Conservation (phyloP, 768 basidiomycete genomes). For the Hydnomerulius pinastri region DNA sequence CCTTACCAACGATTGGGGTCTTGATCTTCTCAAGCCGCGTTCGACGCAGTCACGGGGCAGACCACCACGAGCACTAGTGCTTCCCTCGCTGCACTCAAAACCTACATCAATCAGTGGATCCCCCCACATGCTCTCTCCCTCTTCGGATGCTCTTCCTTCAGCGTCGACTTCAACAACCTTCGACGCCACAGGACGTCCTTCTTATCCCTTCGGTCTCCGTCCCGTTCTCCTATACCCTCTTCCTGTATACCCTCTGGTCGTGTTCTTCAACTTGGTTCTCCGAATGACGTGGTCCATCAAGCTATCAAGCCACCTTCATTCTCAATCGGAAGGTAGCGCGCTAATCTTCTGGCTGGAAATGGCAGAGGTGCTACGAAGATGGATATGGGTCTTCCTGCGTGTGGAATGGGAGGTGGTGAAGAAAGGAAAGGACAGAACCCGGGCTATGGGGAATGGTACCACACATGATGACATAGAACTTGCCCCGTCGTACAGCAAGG, state of each 20-base stretch:
- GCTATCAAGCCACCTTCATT: constrained; percentile 83
- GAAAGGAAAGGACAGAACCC: constrained; percentile 33
- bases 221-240: constrained; percentile 76
- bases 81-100: constrained; percentile 48
- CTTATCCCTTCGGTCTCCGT: constrained; percentile 74
- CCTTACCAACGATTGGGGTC: constrained; percentile 96
- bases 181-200: constrained; percentile 16
- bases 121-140: constrained; percentile 6
- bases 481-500: constrained; percentile 12
- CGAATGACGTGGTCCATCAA: constrained; percentile 95
- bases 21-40: constrained; percentile 62
- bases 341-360: constrained; percentile 90
- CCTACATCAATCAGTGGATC: constrained; percentile 20
- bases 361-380: constrained; percentile 85
- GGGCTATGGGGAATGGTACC: constrained; percentile 3
- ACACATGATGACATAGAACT: constrained; percentile 16
- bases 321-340: constrained; percentile 72
- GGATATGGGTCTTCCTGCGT: constrained; percentile 98
- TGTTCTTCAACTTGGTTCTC: constrained; percentile 82
- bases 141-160: constrained; percentile 11
- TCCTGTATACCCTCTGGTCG: constrained; percentile 78
- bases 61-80: constrained; percentile 46
- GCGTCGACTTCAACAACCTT: constrained; percentile 18
- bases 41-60: constrained; percentile 28
- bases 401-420: constrained; percentile 96